A percentile compares a stretch with the other conserved stretches of the same genome.
phyloP scores from a whole-genome alignment of 2,329 filamentous ascomycete species.

The Trichocomaceae sp. region DNA sequence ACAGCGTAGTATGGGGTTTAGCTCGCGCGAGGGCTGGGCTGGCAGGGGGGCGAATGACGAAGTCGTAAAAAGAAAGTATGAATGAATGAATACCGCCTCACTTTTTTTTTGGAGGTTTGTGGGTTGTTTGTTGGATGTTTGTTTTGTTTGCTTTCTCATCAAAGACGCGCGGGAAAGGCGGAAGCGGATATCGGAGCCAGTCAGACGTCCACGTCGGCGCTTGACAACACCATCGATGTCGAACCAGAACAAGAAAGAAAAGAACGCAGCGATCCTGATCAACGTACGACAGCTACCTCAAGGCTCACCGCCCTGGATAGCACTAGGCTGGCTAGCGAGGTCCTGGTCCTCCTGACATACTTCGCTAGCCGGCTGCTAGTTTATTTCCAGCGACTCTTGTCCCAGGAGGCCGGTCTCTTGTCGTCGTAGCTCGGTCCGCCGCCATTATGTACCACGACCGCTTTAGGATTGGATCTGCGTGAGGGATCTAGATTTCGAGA shows the following conservation, averaged over 20 bases:
- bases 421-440: constrained; percentile 16
- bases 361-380: not conserved
- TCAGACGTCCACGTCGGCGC: constrained; percentile 6
- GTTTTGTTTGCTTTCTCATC: not conserved
- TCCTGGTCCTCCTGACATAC: not conserved
- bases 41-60: not conserved
- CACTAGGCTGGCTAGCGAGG: not conserved
- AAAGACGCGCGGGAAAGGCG: constrained; percentile 9
- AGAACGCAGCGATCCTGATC: not conserved
- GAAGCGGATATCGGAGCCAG: constrained; percentile 8
- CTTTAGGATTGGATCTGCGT: constrained; percentile 14
- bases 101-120: too few relatives aligned
- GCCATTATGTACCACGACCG: constrained; percentile 16
- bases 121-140: not conserved
- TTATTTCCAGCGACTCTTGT: constrained; percentile 16
- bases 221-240: too few relatives aligned
- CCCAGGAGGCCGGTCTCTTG: constrained; percentile 15
- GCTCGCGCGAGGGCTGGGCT: not conserved
- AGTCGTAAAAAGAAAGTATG: not conserved
- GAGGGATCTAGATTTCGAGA: constrained; percentile 13
- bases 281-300: not conserved
- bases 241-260: not conserved
- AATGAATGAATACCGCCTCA: constrained; percentile 6
- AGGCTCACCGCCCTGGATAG: not conserved
- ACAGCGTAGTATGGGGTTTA: too few relatives aligned